Conservation (phyloP, 2,329 filamentous ascomycete genomes). For the Rutstroemia sp. region DNA sequence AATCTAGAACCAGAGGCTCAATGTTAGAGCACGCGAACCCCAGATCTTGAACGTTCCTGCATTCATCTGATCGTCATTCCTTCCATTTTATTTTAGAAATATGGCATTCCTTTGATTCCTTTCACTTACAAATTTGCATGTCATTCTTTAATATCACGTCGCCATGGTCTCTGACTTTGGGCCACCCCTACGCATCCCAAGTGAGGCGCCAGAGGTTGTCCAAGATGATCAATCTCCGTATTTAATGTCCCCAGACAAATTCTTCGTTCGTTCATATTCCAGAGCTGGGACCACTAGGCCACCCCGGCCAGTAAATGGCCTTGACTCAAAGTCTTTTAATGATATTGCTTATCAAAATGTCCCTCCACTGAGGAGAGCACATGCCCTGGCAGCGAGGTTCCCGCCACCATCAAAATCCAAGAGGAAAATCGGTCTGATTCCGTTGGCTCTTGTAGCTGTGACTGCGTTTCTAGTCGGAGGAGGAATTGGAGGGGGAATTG, state of each 20-base stretch:
- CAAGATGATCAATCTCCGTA: slow-evolving; percentile 2
- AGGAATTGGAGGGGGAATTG: slow-evolving; percentile 15
- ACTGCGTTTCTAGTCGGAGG: slow-evolving; percentile 15
- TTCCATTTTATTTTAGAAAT: not conserved
- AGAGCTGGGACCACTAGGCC: not conserved
- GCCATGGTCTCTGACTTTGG: not conserved
- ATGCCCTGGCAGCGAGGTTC: not conserved
- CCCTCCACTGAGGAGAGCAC: slow-evolving; percentile 2
- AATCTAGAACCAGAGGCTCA: not conserved
- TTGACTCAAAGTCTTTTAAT: not conserved
- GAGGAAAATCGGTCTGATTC: slow-evolving; percentile 6
- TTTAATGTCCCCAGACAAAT: slow-evolving; percentile 7
- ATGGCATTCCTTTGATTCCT: slow-evolving; percentile 3
- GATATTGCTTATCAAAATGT: not conserved
- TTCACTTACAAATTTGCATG: not conserved
- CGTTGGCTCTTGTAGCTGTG: slow-evolving; percentile 8
- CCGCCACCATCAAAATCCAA: not conserved
- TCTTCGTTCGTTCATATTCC: slow-evolving; percentile 9
- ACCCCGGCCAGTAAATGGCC: not conserved
- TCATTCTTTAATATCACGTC: not conserved
- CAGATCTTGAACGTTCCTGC: not conserved
- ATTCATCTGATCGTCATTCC: slow-evolving; percentile 1
- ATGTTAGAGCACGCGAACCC: not conserved
- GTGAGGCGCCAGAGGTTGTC: slow-evolving; percentile 8
- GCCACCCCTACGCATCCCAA: slow-evolving; percentile 3